A percentile compares a stretch with the other conserved stretches of the same genome.
Evolutionary conservation across 495 filamentous ascomycete species (phyloP).

Genomic region (Cladorrhinum samala): DNA sequence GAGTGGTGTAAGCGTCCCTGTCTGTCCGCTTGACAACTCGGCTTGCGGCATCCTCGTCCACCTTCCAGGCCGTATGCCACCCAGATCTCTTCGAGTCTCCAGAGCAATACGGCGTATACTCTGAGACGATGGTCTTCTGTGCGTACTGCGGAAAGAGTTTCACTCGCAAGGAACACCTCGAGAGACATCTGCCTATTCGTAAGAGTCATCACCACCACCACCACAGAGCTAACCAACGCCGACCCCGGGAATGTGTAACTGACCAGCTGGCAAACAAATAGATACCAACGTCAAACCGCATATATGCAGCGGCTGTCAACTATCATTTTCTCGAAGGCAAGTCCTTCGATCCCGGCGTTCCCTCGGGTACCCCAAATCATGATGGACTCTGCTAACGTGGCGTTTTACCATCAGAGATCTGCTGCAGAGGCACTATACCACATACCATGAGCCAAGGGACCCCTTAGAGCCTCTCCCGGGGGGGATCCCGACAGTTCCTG

Average conservation of each 20-base stretch:
- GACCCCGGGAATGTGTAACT: no score
- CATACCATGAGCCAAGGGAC: constrained; percentile 43
- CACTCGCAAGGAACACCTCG: constrained; percentile 60
- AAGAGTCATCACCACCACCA: constrained; percentile 22
- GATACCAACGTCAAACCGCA: constrained; percentile 63
- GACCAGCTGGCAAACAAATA: constrained; percentile 23
- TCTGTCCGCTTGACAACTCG: no score
- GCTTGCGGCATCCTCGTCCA: no score
- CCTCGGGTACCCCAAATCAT: neutral
- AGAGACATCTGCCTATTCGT: constrained; percentile 58
- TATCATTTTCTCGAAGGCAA: constrained; percentile 57
- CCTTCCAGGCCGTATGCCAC: no score
- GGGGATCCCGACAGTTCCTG: constrained; percentile 28
- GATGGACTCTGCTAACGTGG: no score
- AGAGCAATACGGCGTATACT: no score
- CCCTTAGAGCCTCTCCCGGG: constrained; percentile 36
- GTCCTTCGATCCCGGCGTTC: constrained; percentile 11
- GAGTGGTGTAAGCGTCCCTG: no score
- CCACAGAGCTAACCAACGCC: neutral
- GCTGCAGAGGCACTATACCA: constrained; percentile 51
- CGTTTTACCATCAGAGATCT: no score
- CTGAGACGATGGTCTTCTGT: no score
- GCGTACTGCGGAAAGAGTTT: constrained; percentile 59
- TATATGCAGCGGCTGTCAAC: constrained; percentile 51
- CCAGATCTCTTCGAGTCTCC: no score